These are phyloP conservation scores for Phialophora tarda DNA, from an alignment of 2,329 filamentous ascomycete species.

Conservation along the genomic window DNA sequence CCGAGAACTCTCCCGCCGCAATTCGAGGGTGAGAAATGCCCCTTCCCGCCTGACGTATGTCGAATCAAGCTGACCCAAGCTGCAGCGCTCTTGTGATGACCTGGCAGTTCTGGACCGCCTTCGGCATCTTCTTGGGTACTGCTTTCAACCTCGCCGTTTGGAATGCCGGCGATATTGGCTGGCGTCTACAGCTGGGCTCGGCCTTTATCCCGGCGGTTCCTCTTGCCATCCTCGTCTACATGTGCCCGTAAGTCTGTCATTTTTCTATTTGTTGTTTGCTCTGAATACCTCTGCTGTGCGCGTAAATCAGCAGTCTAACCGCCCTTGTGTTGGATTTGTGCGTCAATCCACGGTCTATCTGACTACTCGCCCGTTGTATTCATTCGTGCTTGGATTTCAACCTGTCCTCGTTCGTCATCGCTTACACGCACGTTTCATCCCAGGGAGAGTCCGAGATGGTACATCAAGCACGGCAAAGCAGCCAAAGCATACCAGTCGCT, in stretches of 20 bases:
- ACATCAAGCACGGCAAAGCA: conserved; percentile 43
- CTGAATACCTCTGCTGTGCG: not conserved
- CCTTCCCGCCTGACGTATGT: not conserved
- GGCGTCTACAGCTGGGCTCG: conserved; percentile 68
- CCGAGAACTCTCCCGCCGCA: conserved; percentile 41
- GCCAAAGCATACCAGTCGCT: conserved; percentile 42
- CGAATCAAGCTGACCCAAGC: not conserved
- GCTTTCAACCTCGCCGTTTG: conserved; percentile 67
- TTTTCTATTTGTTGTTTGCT: not conserved
- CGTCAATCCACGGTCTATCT: not conserved
- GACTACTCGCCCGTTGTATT: not conserved
- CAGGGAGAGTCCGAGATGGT: conserved; percentile 42
- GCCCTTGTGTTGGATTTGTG: not conserved
- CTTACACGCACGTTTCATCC: not conserved
- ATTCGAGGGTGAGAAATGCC: conserved; percentile 35
- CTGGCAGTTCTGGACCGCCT: conserved; percentile 39
- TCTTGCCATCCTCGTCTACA: conserved; percentile 61
- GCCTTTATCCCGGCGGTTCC: conserved; percentile 70
- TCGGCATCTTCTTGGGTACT: conserved; percentile 55
- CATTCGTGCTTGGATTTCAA: not conserved
- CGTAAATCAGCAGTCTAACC: not conserved
- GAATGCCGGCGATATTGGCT: conserved; percentile 61
- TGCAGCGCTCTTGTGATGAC: conserved; percentile 43
- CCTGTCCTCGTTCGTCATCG: not conserved
- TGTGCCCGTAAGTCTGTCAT: conserved; percentile 43